These are phyloP conservation scores for Periconia macrospinosa DNA, from an alignment of 2,329 filamentous ascomycete species.

Conservation along the genomic window DNA sequence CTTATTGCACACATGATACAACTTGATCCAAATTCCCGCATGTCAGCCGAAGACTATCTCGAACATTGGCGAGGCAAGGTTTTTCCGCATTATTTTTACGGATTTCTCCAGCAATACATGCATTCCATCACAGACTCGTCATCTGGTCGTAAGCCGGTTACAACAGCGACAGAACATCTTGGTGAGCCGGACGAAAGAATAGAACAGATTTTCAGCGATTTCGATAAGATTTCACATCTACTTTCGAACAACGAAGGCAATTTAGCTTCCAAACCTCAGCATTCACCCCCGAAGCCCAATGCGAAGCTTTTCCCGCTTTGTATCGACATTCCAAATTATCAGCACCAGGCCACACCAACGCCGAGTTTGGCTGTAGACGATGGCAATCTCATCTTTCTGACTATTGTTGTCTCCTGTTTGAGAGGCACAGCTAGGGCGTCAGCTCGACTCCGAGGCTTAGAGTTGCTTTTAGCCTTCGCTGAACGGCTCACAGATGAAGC, in stretches of 20 bases:
- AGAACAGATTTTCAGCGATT: conserved; percentile 88
- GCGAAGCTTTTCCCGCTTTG: conserved; percentile 75
- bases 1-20: conserved; percentile 97
- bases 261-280: conserved; percentile 36
- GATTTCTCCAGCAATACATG: conserved; percentile 97
- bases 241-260: conserved; percentile 70
- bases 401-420: conserved; percentile 83
- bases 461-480: conserved; percentile 87
- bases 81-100: conserved; percentile 97
- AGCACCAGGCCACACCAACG: conserved; percentile 66
- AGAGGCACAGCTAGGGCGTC: conserved; percentile 86
- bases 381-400: conserved; percentile 89
- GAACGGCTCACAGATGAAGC: conserved; percentile 92
- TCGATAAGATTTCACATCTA: conserved; percentile 97
- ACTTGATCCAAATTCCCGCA: conserved; percentile 85
- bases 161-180: conserved; percentile 69
- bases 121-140: conserved; percentile 89
- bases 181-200: conserved; percentile 92
- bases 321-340: conserved; percentile 83
- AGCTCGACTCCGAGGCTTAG: conserved; percentile 86
- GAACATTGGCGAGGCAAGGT: conserved; percentile 90
- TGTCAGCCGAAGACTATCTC: conserved; percentile 91
- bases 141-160: conserved; percentile 72
- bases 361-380: conserved; percentile 73
- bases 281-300: conserved; percentile 40